A percentile compares a stretch with the other conserved stretches of the same genome.
Evolutionary conservation across 345 rosid species (phyloP).

Genomic region (Jatropha curcas): DNA sequence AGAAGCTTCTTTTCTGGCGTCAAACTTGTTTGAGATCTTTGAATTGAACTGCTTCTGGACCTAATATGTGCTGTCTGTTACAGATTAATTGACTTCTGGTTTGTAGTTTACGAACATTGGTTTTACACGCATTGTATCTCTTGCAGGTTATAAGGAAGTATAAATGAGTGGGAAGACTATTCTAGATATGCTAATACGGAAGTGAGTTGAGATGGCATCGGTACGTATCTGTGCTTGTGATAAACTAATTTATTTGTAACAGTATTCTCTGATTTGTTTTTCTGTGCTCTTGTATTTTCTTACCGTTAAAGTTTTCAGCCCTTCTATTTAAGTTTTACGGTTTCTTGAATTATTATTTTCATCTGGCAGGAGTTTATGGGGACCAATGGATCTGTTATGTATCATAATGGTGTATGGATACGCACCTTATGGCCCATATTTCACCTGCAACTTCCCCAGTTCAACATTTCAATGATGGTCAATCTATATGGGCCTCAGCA

Average conservation of each 20-base stretch:
- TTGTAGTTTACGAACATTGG: neutral
- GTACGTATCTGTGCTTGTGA: conserved; percentile 44
- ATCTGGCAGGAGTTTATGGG: conserved; percentile 66
- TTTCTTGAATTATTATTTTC: too few relatives aligned
- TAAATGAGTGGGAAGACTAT: conserved; percentile 73
- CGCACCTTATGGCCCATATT: conserved; percentile 68
- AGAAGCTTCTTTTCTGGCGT: too few relatives aligned
- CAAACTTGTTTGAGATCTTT: too few relatives aligned
- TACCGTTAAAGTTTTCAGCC: neutral
- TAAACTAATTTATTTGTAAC: neutral
- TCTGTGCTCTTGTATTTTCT: neutral
- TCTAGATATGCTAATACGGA: conserved; percentile 54
- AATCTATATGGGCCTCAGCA: conserved; percentile 83
- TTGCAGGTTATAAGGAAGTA: conserved; percentile 58
- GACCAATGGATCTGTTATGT: conserved; percentile 79
- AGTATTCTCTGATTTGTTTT: too few relatives aligned
- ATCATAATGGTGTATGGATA: conserved; percentile 69
- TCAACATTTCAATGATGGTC: conserved; percentile 74
- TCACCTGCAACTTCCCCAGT: conserved; percentile 84
- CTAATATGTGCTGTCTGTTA: too few relatives aligned
- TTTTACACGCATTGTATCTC: neutral
- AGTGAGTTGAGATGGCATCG: conserved; percentile 65
- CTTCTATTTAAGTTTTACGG: neutral
- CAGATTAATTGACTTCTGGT: too few relatives aligned
- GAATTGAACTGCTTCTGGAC: too few relatives aligned